Evolutionary conservation across 164 flowering plant genomes (phyloP).

Genomic region (grape (Vitis vinifera)): ASM3070453v1 NC_081805.1:5386001-5386500

Average conservation of each 20-base stretch:
- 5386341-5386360: conserved; percentile 89
- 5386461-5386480: background rate
- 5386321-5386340: conserved; percentile 95
- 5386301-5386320: conserved; percentile 95
- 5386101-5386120: conserved; percentile 89
- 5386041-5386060: conserved; percentile 26
- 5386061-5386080: conserved; percentile 81
- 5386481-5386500: too few species aligned
- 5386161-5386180: conserved; percentile 43
- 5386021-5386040: conserved; percentile 26
- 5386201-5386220: background rate
- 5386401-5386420: background rate
- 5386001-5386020: conserved; percentile 11
- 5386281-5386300: conserved; percentile 88
- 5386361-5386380: conserved; percentile 97
- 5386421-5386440: background rate
- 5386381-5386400: conserved; percentile 96
- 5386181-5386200: background rate
- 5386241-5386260: background rate
- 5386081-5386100: conserved; percentile 81
- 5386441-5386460: background rate
- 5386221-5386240: background rate
- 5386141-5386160: conserved; percentile 97
- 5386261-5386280: background rate
- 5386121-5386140: conserved; percentile 76